A percentile compares a stretch with the other conserved stretches of the same genome.
These are phyloP conservation scores for Cicer judaicum DNA, from an alignment of 306 rosid species.

Conservation along the genomic window DNA sequence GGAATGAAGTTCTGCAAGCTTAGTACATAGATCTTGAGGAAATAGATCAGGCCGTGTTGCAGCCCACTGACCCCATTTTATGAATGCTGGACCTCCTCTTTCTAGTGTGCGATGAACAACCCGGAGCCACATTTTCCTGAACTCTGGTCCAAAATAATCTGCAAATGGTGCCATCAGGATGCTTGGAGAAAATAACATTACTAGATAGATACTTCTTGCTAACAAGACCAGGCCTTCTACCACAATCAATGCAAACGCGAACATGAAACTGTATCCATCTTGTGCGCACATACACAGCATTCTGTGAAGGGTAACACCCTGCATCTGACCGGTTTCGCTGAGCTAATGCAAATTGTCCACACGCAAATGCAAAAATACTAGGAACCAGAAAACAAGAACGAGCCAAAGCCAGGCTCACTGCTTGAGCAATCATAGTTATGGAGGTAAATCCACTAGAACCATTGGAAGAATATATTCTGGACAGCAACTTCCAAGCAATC, in stretches of 20 bases:
- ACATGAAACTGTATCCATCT: conserved; percentile 76
- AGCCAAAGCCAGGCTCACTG: conserved; percentile 78
- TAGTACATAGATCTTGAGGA: conserved; percentile 84
- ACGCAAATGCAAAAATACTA: conserved; percentile 73
- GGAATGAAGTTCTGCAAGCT: conserved; percentile 85
- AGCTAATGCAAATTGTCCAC: conserved; percentile 82
- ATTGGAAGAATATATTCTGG: conserved; percentile 53
- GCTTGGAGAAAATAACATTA: conserved; percentile 86
- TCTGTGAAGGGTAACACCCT: conserved; percentile 62
- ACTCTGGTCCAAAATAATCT: conserved; percentile 69
- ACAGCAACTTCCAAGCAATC: conserved; percentile 69
- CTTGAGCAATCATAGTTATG: conserved; percentile 77
- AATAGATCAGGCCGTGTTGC: conserved; percentile 98
- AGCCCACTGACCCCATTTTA: conserved; percentile 99
- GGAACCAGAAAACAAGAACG: conserved; percentile 83
- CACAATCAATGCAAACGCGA: conserved; percentile 53
- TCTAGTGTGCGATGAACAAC: conserved; percentile 84
- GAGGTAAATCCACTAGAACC: conserved; percentile 51
- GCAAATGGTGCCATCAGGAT: conserved; percentile 83
- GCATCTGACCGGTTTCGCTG: conserved; percentile 57
- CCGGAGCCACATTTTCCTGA: conserved; percentile 78
- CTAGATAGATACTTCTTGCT: conserved; percentile 73
- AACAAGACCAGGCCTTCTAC: conserved; percentile 69
- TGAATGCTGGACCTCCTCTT: conserved; percentile 93
- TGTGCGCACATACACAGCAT: conserved; percentile 65